Evolutionary conservation across 176 grass and related monocot species (phyloP).

Genomic region (Zea luxurians): DNA sequence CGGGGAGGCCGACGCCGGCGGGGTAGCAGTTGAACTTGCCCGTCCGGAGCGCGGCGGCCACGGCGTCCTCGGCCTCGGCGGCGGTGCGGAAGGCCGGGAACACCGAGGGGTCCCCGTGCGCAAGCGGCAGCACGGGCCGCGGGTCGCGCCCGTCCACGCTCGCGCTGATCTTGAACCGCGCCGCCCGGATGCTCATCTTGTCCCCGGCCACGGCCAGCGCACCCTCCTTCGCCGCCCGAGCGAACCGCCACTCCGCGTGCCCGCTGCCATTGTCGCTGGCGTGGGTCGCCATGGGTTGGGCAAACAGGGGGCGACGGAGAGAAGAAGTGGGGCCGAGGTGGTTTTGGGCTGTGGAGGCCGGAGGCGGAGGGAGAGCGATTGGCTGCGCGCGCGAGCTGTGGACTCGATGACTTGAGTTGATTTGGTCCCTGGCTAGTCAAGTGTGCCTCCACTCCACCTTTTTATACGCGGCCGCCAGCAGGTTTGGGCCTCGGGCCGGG

Average conservation of each 20-base stretch:
- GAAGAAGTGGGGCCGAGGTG: too few species aligned
- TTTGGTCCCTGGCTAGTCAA: too few species aligned
- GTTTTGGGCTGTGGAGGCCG: too few species aligned
- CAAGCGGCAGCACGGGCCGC: conserved; percentile 49
- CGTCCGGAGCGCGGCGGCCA: conserved; percentile 47
- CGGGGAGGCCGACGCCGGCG: conserved; percentile 44
- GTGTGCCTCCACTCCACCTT: background rate
- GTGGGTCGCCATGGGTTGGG: background rate
- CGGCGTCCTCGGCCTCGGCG: conserved; percentile 50
- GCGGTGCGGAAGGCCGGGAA: conserved; percentile 59
- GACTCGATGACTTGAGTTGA: too few species aligned
- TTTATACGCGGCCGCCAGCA: background rate
- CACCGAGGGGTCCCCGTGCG: conserved; percentile 55
- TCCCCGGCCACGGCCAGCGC: conserved; percentile 22
- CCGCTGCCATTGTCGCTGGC: background rate
- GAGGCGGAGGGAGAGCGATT: too few species aligned
- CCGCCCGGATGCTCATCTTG: conserved; percentile 52
- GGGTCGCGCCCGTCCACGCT: conserved; percentile 32
- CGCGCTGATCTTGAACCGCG: background rate
- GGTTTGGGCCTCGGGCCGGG: background rate
- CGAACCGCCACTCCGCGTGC: conserved; percentile 42
- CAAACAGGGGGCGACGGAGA: too few species aligned
- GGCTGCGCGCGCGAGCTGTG: too few species aligned
- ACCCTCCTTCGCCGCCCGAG: conserved; percentile 19
- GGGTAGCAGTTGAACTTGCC: conserved; percentile 59